Conservation (phyloP, 75 land plant species). For the Ceratopteris richardii region DNA sequence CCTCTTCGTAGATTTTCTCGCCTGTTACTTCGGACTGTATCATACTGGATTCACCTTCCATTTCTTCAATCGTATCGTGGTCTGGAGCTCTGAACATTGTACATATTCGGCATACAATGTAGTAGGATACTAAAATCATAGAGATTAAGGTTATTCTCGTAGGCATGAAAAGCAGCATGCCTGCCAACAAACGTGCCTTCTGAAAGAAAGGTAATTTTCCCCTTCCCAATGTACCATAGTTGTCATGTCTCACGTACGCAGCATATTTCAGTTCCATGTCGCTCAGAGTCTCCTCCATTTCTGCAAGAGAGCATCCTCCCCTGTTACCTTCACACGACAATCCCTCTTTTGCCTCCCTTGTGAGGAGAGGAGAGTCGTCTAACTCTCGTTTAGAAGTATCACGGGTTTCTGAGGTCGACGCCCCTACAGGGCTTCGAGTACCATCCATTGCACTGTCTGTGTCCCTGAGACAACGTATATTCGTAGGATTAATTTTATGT, state of each 20-base stretch:
- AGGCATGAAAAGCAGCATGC: conserved; percentile 52
- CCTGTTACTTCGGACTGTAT: not conserved
- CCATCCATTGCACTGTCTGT: no score
- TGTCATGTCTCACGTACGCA: conserved; percentile 68
- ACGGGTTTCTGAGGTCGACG: no score
- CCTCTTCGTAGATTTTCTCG: not conserved
- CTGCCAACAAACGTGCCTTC: conserved; percentile 47
- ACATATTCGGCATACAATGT: conserved; percentile 66
- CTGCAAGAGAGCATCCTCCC: no score
- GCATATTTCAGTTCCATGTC: conserved; percentile 81
- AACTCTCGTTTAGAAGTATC: no score
- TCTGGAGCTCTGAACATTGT: conserved; percentile 47
- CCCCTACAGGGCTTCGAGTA: no score
- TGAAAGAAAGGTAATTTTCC: conserved; percentile 52
- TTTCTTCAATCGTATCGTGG: conserved; percentile 27
- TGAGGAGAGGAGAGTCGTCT: no score
- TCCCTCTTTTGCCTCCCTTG: no score
- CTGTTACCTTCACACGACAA: no score
- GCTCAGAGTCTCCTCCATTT: conserved; percentile 8
- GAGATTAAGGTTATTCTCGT: conserved; percentile 37
- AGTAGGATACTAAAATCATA: conserved; percentile 48
- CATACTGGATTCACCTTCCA: conserved; percentile 9
- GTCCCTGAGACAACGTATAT: no score
- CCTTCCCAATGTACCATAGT: conserved; percentile 69
- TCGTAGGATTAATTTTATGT: no score